These are phyloP conservation scores for Endoconidiophora laricicola DNA, from an alignment of 2,329 filamentous ascomycete species.

Conservation along the genomic window DNA sequence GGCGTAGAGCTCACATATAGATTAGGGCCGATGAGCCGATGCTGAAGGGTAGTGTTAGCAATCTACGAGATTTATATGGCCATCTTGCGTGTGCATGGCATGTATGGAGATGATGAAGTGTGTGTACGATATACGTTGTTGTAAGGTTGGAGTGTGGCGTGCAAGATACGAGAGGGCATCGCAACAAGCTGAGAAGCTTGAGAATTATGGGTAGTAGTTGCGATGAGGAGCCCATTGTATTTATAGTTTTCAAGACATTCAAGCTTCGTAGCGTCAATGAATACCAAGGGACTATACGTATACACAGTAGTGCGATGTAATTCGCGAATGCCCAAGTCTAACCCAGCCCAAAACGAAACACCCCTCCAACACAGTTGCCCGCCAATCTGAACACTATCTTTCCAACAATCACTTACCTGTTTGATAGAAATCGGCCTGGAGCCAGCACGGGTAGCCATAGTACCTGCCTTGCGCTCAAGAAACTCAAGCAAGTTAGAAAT, in stretches of 20 bases:
- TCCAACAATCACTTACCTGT: conserved; percentile 48
- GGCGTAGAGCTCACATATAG: conserved; percentile 51
- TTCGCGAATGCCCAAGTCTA: no score
- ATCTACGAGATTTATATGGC: background rate
- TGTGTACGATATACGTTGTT: no score
- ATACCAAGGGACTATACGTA: no score
- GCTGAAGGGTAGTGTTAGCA: conserved; percentile 54
- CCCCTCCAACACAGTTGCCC: no score
- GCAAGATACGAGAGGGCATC: background rate
- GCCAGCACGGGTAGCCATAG: conserved; percentile 28
- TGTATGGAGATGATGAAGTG: no score
- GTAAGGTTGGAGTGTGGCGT: no score
- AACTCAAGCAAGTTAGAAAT: conserved; percentile 48
- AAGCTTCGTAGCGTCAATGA: no score
- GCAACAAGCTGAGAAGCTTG: background rate
- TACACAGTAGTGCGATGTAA: no score
- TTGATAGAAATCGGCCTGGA: conserved; percentile 45
- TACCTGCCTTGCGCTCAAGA: conserved; percentile 52
- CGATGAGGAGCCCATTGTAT: background rate
- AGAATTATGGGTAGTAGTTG: conserved; percentile 3
- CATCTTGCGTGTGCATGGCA: background rate
- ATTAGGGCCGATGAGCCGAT: conserved; percentile 46
- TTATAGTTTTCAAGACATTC: background rate
- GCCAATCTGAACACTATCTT: no score
- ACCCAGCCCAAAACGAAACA: no score